Evolutionary conservation across 2,329 filamentous ascomycete genomes (phyloP), one percentile per base, ranked within the genome.

Genomic region (Aspergillus jensenii): DNA sequence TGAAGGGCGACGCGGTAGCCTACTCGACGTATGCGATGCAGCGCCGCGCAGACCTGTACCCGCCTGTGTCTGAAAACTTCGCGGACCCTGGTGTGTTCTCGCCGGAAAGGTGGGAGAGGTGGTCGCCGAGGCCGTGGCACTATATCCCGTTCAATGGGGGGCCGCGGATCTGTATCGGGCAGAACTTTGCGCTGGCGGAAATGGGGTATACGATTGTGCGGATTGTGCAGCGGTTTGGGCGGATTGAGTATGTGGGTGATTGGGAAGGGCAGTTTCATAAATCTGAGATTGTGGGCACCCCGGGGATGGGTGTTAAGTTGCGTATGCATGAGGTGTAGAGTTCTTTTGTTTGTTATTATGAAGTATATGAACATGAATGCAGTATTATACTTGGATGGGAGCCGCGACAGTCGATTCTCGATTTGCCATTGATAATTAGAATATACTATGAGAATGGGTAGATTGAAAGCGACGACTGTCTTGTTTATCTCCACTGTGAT

Each of bases 191-290:
- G 9, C 41, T 57, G 15, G 48, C 49, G 3, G 55, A 57, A 43
- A 56, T 52, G 55, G 55, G 49, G n/a, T 57, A 57, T 19, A 57
- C 55, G 17, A 58, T 49, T 31, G 43, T 48, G 33, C 50, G 44
- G 31, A 50, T 53, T 27, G 37, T 53, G 49, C 55, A 52, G 43
- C 49, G 37, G 44, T 53, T 50, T 23, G 44, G 50, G 37, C 43
- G 37, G 23, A 47, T 57, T 6, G 49, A 52, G 55, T 43, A 57
- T 43, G 55, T 44, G 5, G 41, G 48, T 5, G 43, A 52, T 8
- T 52, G 48, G 55, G 49, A 48, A 17, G 27, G 8, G 27, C 43
- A 57, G 33, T 47, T 48, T 11, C 48, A 57, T 43, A 46, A 56
- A 19, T 21, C 48, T 37, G 55, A 57, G 43, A 57, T 57, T 35